These are phyloP conservation scores for Penicillium malachiteum DNA, from an alignment of 495 filamentous ascomycete genomes.

Conservation along the genomic window DNA sequence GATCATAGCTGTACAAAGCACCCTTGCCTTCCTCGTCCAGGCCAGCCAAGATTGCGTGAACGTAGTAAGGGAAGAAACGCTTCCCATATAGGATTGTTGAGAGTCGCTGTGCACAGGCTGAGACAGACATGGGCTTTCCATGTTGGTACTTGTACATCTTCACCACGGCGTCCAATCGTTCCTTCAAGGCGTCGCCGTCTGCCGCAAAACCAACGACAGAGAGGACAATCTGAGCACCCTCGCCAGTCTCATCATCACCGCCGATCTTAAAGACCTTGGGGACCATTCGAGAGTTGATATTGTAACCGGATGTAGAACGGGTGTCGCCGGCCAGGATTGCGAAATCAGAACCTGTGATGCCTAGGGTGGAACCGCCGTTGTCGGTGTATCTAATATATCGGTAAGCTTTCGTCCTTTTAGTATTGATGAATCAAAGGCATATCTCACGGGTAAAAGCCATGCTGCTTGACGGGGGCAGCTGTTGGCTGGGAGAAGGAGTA, in stretches of 20 bases:
- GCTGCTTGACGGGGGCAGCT: conserved; percentile 58
- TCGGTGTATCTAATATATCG: conserved; percentile 78
- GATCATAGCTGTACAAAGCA: conserved; percentile 95
- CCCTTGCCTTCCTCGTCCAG: conserved; percentile 94
- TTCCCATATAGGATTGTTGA: conserved; percentile 94
- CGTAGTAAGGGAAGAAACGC: conserved; percentile 98
- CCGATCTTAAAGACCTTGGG: conserved; percentile 98
- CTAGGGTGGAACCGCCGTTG: conserved; percentile 94
- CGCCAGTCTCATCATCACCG: conserved; percentile 77
- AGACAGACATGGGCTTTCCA: conserved; percentile 87
- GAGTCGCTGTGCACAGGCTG: conserved; percentile 87
- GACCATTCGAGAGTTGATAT: conserved; percentile 91
- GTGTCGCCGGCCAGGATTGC: conserved; percentile 96
- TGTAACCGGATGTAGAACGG: conserved; percentile 91
- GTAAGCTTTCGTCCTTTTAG: background rate
- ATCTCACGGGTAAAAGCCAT: conserved; percentile 87
- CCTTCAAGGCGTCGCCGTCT: conserved; percentile 85
- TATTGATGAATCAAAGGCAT: background rate
- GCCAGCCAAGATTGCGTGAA: conserved; percentile 87
- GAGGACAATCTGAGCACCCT: conserved; percentile 79
- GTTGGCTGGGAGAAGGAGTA: conserved; percentile 62
- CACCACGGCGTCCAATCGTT: conserved; percentile 84
- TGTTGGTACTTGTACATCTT: conserved; percentile 98
- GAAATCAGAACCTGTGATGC: conserved; percentile 91
- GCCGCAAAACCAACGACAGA: conserved; percentile 95